Evolutionary conservation across 352 stramenopile genomes (phyloP).

Genomic region (Phytophthora vignae): DNA sequence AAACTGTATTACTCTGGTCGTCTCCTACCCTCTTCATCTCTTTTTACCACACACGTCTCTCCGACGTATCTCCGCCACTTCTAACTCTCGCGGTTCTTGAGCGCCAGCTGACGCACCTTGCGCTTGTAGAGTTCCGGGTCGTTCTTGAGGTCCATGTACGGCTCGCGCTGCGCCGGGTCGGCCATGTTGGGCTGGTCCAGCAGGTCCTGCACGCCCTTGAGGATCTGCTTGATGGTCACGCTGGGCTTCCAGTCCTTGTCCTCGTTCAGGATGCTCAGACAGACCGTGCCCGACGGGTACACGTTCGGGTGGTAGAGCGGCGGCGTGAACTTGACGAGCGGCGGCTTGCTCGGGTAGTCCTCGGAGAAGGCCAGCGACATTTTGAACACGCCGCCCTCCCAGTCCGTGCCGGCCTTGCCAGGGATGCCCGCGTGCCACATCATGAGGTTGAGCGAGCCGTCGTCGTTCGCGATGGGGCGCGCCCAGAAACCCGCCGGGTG

Average conservation of each 20-base stretch:
- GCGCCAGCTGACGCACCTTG: conserved; percentile 83
- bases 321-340: conserved; percentile 98
- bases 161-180: conserved; percentile 87
- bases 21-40: neutral
- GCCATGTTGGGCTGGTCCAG: conserved; percentile 90
- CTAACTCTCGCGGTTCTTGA: conserved; percentile 89
- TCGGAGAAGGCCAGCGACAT: conserved; percentile 97
- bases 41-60: neutral
- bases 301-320: conserved; percentile 98
- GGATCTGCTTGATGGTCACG: conserved; percentile 98
- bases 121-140: conserved; percentile 90
- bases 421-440: conserved; percentile 97
- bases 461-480: conserved; percentile 90
- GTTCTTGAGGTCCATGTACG: conserved; percentile 91
- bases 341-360: conserved; percentile 98
- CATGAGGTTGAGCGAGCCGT: conserved; percentile 98
- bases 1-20: conserved; percentile 1
- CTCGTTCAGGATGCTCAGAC: conserved; percentile 98
- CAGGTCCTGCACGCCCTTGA: conserved; percentile 96
- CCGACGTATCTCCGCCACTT: neutral
- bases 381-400: conserved; percentile 98
- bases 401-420: conserved; percentile 95
- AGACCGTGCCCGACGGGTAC: conserved; percentile 98
- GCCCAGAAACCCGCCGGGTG: conserved; percentile 98
- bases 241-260: conserved; percentile 99